Evolutionary conservation across 768 basidiomycete genomes (phyloP).

Genomic region (Rhodotorula toruloides): DNA sequence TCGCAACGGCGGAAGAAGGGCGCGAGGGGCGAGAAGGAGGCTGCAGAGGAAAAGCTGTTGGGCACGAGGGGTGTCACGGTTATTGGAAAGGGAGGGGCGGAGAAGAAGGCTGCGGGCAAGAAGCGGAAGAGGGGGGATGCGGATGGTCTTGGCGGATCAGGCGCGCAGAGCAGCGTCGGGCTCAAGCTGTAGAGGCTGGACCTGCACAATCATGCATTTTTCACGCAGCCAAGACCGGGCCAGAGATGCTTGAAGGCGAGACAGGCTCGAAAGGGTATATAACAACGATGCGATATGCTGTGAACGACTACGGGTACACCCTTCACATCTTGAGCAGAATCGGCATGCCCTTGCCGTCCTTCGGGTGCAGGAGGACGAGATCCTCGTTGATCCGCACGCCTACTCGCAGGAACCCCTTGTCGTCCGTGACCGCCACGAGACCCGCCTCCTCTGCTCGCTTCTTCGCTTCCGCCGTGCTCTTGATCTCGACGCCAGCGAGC

Average conservation of each 20-base stretch:
- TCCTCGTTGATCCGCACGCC: neutral
- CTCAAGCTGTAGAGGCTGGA: slow-evolving; percentile 39
- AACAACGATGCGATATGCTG: no score
- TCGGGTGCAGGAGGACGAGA: slow-evolving; percentile 3
- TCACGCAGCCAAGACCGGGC: no score
- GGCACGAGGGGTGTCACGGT: slow-evolving; percentile 81
- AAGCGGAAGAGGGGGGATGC: slow-evolving; percentile 30
- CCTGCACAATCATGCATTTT: no score
- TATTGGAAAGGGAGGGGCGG: slow-evolving; percentile 60
- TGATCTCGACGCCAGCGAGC: neutral
- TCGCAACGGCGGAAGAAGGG: slow-evolving; percentile 45
- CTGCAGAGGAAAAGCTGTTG: slow-evolving; percentile 71
- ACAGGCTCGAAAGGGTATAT: no score
- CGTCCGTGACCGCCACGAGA: neutral
- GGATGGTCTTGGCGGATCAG: slow-evolving; percentile 14
- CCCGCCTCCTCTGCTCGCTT: neutral
- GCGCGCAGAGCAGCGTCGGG: slow-evolving; percentile 13
- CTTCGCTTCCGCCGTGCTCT: neutral
- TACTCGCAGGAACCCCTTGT: neutral
- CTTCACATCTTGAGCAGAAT: neutral
- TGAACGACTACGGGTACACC: no score
- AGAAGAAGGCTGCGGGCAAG: slow-evolving; percentile 23
- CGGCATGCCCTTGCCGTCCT: slow-evolving; percentile 6
- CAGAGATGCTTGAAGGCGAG: neutral
- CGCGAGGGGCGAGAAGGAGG: slow-evolving; percentile 76